These are phyloP conservation scores for Xylaria sp. DNA, from an alignment of 2,329 filamentous ascomycete genomes.

Conservation along the genomic window DNA sequence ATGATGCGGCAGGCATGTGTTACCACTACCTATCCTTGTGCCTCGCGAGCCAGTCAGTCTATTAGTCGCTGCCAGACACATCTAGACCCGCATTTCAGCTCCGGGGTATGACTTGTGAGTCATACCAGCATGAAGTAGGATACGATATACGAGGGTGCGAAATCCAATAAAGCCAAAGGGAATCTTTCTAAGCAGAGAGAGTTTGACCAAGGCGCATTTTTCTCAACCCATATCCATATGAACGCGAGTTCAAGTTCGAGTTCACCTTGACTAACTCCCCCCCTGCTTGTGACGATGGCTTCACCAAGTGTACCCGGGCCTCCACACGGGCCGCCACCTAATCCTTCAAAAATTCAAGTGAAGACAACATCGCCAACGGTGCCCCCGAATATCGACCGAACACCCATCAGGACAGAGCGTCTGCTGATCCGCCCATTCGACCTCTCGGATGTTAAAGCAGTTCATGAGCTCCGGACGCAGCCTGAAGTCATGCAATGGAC, in stretches of 20 bases:
- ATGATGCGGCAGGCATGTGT: too few species aligned
- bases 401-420: conserved; percentile 61
- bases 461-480: conserved; percentile 66
- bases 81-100: background rate
- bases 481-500: conserved; percentile 73
- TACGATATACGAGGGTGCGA: background rate
- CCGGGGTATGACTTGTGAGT: background rate
- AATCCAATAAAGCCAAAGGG: background rate
- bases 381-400: conserved; percentile 54
- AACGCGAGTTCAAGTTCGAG: background rate
- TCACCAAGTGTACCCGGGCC: conserved; percentile 19
- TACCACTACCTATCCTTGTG: too few species aligned
- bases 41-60: background rate
- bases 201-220: background rate
- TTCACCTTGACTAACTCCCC: background rate
- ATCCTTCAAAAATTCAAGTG: conserved; percentile 52
- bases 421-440: conserved; percentile 65
- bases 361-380: conserved; percentile 62
- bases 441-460: conserved; percentile 61
- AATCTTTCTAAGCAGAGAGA: background rate
- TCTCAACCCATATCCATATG: background rate
- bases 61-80: background rate
- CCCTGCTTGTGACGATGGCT: conserved; percentile 21
- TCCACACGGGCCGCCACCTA: background rate
- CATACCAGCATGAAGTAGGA: background rate